A percentile compares a stretch with the other conserved stretches of the same genome.
Evolutionary conservation across 805 yeast genomes (phyloP).

Genomic region (Teunomyces atbi): DNA sequence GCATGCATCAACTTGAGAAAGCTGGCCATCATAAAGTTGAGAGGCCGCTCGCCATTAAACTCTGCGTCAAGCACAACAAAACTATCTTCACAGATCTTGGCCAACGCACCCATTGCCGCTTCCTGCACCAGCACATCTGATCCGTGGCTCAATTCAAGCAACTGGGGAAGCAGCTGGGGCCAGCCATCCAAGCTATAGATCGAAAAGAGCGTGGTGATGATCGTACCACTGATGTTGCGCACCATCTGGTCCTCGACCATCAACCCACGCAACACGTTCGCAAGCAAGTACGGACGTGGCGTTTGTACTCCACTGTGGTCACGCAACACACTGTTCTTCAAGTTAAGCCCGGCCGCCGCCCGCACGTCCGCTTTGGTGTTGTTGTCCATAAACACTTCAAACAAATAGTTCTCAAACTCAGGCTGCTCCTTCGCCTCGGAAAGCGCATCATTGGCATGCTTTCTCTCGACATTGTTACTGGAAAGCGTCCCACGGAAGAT

Average conservation of each 20-base stretch:
- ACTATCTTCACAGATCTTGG: constrained; percentile 90
- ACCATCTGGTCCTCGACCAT: constrained; percentile 57
- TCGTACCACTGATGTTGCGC: constrained; percentile 87
- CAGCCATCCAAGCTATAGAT: constrained; percentile 66
- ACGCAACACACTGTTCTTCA: constrained; percentile 66
- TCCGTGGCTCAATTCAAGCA: constrained; percentile 51
- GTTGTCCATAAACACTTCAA: constrained; percentile 63
- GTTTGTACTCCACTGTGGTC: neutral
- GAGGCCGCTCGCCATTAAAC: constrained; percentile 64
- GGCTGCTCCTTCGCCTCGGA: constrained; percentile 67
- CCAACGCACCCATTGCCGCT: constrained; percentile 77
- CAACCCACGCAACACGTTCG: constrained; percentile 54
- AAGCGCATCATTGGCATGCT: constrained; percentile 70
- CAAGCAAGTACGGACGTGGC: constrained; percentile 29
- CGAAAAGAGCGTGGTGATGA: constrained; percentile 76
- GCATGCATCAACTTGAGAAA: constrained; percentile 51
- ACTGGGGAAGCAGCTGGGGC: constrained; percentile 71
- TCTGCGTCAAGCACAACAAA: constrained; percentile 62
- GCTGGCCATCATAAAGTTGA: constrained; percentile 63
- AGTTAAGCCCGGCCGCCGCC: constrained; percentile 84
- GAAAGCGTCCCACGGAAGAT: constrained; percentile 75
- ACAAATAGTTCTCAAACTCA: constrained; percentile 78
- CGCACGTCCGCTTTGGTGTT: constrained; percentile 54
- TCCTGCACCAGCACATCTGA: constrained; percentile 44
- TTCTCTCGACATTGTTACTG: constrained; percentile 51